Evolutionary conservation across 208 protist genomes (phyloP).

Genomic region (Wallacemonas sp.): DNA sequence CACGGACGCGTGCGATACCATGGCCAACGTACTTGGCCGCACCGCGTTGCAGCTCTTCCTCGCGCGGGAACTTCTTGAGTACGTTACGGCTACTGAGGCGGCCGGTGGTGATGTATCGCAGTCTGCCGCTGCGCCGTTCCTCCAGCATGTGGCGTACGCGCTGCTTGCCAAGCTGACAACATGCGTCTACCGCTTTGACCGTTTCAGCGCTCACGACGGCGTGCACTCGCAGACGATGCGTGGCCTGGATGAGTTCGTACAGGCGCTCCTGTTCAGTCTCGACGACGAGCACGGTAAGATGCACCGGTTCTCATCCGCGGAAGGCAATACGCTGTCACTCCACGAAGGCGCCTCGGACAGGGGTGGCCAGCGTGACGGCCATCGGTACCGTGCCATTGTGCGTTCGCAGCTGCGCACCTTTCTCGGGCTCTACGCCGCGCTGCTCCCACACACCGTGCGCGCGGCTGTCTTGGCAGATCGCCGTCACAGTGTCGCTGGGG

Average conservation of each 20-base stretch:
- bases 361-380: neutral
- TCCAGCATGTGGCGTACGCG: neutral
- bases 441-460: neutral
- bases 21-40: neutral
- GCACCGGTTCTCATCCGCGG: neutral
- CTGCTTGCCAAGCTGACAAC: constrained; percentile 1
- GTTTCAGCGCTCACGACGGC: neutral
- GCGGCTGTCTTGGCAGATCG: neutral
- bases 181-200: neutral
- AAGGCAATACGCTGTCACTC: neutral
- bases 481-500: neutral
- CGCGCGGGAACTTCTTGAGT: neutral
- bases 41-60: neutral
- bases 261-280: neutral
- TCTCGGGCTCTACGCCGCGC: constrained; percentile 12
- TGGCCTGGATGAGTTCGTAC: neutral
- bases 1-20: constrained; percentile 9
- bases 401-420: constrained; percentile 5
- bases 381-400: neutral
- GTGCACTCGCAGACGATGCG: neutral
- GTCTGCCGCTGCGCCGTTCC: neutral
- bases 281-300: constrained; percentile 2
- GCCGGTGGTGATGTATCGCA: too few relatives aligned
- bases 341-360: neutral
- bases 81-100: neutral